Evolutionary conservation across 345 rosid genomes (phyloP).

Genomic region (Populus nigra): DNA sequence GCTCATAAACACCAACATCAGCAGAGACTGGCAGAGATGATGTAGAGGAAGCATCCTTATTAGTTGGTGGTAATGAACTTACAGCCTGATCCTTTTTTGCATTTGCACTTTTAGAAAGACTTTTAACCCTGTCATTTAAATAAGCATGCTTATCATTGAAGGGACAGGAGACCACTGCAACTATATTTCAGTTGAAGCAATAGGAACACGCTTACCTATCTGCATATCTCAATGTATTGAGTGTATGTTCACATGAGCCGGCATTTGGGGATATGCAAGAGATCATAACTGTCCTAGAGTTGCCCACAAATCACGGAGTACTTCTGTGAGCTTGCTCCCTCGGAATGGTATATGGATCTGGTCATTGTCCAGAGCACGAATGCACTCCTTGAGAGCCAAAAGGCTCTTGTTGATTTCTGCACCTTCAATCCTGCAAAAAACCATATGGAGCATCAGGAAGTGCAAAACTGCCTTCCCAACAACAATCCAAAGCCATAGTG

Average conservation of each 20-base stretch:
- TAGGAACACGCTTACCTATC: slow-evolving; percentile 57
- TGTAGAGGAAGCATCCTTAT: slow-evolving; percentile 52
- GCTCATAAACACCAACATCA: slow-evolving; percentile 56
- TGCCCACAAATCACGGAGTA: slow-evolving; percentile 93
- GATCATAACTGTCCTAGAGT: slow-evolving; percentile 93
- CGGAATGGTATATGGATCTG: slow-evolving; percentile 95
- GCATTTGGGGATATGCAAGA: slow-evolving; percentile 96
- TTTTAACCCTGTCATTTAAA: slow-evolving; percentile 71
- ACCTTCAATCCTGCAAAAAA: slow-evolving; percentile 74
- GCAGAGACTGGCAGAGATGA: slow-evolving; percentile 42
- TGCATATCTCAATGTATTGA: slow-evolving; percentile 93
- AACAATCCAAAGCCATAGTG: background rate
- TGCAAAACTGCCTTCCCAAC: background rate
- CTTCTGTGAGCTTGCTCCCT: slow-evolving; percentile 96
- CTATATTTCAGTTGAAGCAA: slow-evolving; percentile 7
- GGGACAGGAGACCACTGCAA: background rate
- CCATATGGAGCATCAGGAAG: background rate
- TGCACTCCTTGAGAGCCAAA: slow-evolving; percentile 94
- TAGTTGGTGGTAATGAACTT: slow-evolving; percentile 43
- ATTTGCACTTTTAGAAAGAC: slow-evolving; percentile 89
- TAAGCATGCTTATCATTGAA: slow-evolving; percentile 11
- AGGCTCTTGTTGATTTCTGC: slow-evolving; percentile 96
- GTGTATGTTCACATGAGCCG: slow-evolving; percentile 93
- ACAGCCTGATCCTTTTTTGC: slow-evolving; percentile 64
- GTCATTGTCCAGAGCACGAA: slow-evolving; percentile 93